Conservation (phyloP, 2,329 filamentous ascomycete genomes). For the Cercospora beticola region DNA sequence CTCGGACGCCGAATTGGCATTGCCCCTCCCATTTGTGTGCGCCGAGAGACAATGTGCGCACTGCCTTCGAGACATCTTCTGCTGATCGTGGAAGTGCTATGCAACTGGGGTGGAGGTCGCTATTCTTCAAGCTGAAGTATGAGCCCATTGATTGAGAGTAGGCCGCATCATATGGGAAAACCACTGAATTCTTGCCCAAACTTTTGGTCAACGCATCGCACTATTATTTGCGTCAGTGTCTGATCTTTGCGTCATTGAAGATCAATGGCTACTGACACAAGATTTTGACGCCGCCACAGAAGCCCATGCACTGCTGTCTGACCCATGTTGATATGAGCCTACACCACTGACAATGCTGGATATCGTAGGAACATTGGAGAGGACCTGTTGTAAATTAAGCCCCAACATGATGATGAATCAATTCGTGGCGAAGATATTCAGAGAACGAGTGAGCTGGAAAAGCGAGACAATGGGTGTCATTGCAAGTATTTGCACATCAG, state of each 20-base stretch:
- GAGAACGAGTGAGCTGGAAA: not conserved
- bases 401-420: not conserved
- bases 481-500: not conserved
- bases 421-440: not conserved
- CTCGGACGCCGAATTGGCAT: conserved; percentile 29
- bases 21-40: conserved; percentile 18
- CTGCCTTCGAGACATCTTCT: conserved; percentile 23
- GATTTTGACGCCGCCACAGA: conserved; percentile 6
- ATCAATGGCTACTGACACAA: conserved; percentile 1
- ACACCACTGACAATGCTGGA: not conserved
- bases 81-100: conserved; percentile 22
- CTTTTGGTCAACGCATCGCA: conserved; percentile 10
- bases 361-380: not conserved
- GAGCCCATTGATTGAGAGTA: conserved; percentile 26
- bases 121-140: conserved; percentile 29
- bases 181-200: conserved; percentile 10
- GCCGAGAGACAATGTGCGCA: conserved; percentile 12
- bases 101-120: conserved; percentile 21
- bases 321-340: not conserved
- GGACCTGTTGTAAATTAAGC: not conserved
- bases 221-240: not conserved
- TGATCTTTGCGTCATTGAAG: not conserved
- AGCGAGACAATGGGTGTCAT: not conserved
- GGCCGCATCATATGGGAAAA: conserved; percentile 11
- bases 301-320: not conserved